phyloP scores from a whole-genome alignment of 1,139 yeast genomes.

The Geotrichum aggregatum region DNA sequence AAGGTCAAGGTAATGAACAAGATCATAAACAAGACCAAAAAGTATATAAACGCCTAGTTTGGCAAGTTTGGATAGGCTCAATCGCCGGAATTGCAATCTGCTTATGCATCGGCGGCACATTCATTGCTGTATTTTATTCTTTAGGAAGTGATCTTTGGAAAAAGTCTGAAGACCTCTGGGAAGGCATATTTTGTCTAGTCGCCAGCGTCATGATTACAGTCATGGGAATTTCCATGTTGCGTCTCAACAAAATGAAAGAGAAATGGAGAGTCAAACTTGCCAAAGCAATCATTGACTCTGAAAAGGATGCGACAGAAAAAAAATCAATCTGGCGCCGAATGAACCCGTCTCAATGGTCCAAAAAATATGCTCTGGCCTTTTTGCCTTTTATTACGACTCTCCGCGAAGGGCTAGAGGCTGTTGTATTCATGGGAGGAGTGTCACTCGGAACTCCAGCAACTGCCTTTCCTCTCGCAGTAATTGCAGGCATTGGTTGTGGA shows the following conservation, averaged over 20 bases:
- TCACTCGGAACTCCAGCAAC: slow-evolving; percentile 50
- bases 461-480: slow-evolving; percentile 77
- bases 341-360: slow-evolving; percentile 32
- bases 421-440: slow-evolving; percentile 85
- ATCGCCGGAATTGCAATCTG: slow-evolving; percentile 68
- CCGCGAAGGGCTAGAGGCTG: slow-evolving; percentile 90
- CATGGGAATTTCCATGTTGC: slow-evolving; percentile 83
- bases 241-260: slow-evolving; percentile 80
- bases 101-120: slow-evolving; percentile 66
- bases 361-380: slow-evolving; percentile 71
- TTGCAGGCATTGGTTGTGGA: slow-evolving; percentile 76
- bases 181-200: slow-evolving; percentile 76
- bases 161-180: slow-evolving; percentile 83
- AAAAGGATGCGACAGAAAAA: slow-evolving; percentile 24
- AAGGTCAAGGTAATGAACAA: too few relatives aligned
- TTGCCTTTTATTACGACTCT: slow-evolving; percentile 78
- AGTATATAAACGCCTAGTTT: slow-evolving; percentile 39
- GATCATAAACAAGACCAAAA: not conserved
- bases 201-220: slow-evolving; percentile 77
- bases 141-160: slow-evolving; percentile 80
- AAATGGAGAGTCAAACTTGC: slow-evolving; percentile 80
- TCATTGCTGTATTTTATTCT: slow-evolving; percentile 70
- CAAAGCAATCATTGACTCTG: slow-evolving; percentile 45
- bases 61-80: slow-evolving; percentile 87
- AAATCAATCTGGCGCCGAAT: not conserved